Evolutionary conservation across 441 rosid genomes (phyloP).

Genomic region (Omphalea diandra): DNA sequence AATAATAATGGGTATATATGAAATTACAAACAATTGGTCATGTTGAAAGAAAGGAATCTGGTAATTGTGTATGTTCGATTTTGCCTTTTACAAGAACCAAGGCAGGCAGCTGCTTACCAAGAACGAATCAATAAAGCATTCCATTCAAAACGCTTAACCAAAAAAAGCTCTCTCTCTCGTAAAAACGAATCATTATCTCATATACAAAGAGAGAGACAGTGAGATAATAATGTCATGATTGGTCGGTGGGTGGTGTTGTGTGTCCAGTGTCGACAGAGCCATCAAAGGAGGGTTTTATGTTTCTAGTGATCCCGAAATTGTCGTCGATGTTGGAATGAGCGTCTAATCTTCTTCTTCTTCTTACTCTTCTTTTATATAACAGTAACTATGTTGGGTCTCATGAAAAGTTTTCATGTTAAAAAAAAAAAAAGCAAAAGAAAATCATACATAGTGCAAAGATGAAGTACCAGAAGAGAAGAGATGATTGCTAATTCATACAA

Average conservation of each 20-base stretch:
- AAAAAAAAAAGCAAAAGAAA: too few relatives aligned
- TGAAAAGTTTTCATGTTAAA: too few relatives aligned
- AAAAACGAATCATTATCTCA: constrained; percentile 3
- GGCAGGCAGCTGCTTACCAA: constrained; percentile 44
- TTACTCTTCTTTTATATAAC: too few relatives aligned
- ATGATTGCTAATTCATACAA: too few relatives aligned
- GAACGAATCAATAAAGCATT: constrained; percentile 49
- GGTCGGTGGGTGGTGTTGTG: constrained; percentile 20
- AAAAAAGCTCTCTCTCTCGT: constrained; percentile 5
- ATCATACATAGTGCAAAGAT: too few relatives aligned
- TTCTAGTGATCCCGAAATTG: constrained; percentile 32
- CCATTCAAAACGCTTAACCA: constrained; percentile 44
- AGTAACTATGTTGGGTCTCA: too few relatives aligned
- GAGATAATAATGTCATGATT: constrained; percentile 13
- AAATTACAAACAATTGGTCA: constrained; percentile 30
- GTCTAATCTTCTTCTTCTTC: neutral
- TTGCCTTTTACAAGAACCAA: constrained; percentile 68
- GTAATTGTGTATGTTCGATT: constrained; percentile 20
- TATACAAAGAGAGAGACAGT: neutral
- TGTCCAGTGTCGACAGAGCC: too few relatives aligned
- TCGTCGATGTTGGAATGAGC: constrained; percentile 20
- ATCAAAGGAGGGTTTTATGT: constrained; percentile 19
- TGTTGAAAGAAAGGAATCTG: constrained; percentile 74
- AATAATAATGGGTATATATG: too few relatives aligned
- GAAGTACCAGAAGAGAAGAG: too few relatives aligned